Evolutionary conservation across 1,284 basidiomycete species (phyloP).

Genomic region (Cutaneotrichosporon sp.): DNA sequence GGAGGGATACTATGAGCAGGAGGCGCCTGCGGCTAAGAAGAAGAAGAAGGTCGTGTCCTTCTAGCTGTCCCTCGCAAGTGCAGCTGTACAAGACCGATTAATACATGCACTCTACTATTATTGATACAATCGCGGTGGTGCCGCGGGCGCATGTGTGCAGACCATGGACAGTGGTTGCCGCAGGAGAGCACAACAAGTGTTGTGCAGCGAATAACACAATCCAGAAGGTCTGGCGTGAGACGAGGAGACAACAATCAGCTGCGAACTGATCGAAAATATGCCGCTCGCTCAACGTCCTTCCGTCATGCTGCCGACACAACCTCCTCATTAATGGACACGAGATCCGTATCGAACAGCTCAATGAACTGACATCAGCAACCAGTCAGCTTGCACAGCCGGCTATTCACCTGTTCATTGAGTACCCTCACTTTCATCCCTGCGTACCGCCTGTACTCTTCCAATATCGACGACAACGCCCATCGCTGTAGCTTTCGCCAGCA

Average conservation of each 20-base stretch:
- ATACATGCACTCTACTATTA: not conserved
- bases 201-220: too few relatives aligned
- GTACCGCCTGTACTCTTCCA: constrained; percentile 54
- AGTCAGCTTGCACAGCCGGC: not conserved
- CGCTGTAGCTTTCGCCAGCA: constrained; percentile 51
- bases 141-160: too few relatives aligned
- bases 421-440: constrained; percentile 54
- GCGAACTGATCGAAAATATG: too few relatives aligned
- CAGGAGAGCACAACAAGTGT: too few relatives aligned
- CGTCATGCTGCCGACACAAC: not conserved
- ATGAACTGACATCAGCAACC: constrained; percentile 49
- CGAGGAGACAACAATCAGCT: too few relatives aligned
- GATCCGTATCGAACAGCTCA: constrained; percentile 54
- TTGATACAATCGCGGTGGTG: not conserved
- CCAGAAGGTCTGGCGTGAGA: too few relatives aligned
- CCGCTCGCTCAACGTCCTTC: too few relatives aligned
- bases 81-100: constrained; percentile 5
- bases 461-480: constrained; percentile 53
- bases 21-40: constrained; percentile 2
- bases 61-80: too few relatives aligned
- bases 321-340: constrained; percentile 45
- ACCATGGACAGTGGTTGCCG: too few relatives aligned
- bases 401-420: constrained; percentile 52
- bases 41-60: constrained; percentile 20
- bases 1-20: constrained; percentile 14